phyloP scores from a whole-genome alignment of 345 rosid species.

The Gossypium longicalyx region DNA sequence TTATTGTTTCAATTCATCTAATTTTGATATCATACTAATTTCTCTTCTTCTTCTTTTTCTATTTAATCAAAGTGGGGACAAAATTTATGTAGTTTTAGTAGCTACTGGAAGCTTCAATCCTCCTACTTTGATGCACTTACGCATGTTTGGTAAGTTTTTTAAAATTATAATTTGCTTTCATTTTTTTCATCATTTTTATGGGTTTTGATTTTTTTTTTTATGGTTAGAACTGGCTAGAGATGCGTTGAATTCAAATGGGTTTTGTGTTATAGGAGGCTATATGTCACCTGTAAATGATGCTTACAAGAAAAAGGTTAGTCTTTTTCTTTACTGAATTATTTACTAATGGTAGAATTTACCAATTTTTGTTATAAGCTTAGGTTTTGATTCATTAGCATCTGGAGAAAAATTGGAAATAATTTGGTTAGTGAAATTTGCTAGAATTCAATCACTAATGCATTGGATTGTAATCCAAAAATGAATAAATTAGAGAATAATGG shows the following conservation, averaged over 20 bases:
- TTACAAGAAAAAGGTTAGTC: conserved; percentile 64
- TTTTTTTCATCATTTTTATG: not conserved
- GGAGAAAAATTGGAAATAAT: not conserved
- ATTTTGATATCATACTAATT: not conserved
- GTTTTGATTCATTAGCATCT: not conserved
- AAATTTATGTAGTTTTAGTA: conserved; percentile 56
- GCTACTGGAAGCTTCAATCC: conserved; percentile 95
- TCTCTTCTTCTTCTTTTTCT: not conserved
- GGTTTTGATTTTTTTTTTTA: conserved; percentile 10
- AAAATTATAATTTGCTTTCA: not conserved
- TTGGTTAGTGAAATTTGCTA: not conserved
- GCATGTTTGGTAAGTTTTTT: conserved; percentile 67
- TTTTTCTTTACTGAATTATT: not conserved
- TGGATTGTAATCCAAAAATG: not conserved
- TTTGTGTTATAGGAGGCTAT: conserved; percentile 76
- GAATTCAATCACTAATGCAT: not conserved
- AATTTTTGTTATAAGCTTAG: not conserved
- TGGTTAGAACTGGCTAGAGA: conserved; percentile 78
- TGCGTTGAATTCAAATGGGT: conserved; percentile 56
- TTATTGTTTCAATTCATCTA: not conserved
- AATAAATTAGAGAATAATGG: not conserved
- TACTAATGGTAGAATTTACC: not conserved
- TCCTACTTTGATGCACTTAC: conserved; percentile 92
- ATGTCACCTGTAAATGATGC: conserved; percentile 94
- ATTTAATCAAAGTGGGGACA: conserved; percentile 30